Evolutionary conservation across 306 rosid species (phyloP).

Genomic region (Datisca glomerata): DNA sequence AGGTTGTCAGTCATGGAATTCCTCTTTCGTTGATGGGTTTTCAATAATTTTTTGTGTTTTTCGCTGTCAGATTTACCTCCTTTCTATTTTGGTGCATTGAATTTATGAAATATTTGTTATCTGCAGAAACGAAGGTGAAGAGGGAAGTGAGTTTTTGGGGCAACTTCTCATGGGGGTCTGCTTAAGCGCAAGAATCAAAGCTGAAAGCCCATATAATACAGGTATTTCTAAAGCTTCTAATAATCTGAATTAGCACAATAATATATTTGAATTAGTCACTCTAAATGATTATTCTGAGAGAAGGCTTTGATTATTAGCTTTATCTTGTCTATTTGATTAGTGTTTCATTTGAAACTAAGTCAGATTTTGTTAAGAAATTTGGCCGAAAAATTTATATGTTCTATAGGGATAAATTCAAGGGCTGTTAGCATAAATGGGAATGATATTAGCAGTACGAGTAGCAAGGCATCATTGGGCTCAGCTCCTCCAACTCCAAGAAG

Average conservation of each 20-base stretch:
- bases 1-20: neutral
- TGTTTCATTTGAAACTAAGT: neutral
- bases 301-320: neutral
- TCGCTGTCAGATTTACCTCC: neutral
- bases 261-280: too few relatives aligned
- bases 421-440: constrained; percentile 12
- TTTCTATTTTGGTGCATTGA: too few relatives aligned
- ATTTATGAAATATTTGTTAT: too few relatives aligned
- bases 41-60: neutral
- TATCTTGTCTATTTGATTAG: neutral
- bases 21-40: neutral
- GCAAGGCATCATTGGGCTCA: constrained; percentile 26
- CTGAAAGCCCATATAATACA: constrained; percentile 32
- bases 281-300: too few relatives aligned
- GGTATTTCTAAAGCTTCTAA: constrained; percentile 13
- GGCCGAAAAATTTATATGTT: neutral
- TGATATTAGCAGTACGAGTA: constrained; percentile 21
- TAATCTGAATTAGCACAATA: neutral
- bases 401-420: constrained; percentile 2
- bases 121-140: constrained; percentile 20
- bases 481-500: constrained; percentile 36
- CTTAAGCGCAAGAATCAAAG: constrained; percentile 40
- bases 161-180: constrained; percentile 33
- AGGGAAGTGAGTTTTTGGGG: constrained; percentile 11
- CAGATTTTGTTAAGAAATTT: neutral